Evolutionary conservation across 495 filamentous ascomycete genomes (phyloP), one percentile per base, ranked within the genome.

Genomic region (Neurospora sp.): DNA sequence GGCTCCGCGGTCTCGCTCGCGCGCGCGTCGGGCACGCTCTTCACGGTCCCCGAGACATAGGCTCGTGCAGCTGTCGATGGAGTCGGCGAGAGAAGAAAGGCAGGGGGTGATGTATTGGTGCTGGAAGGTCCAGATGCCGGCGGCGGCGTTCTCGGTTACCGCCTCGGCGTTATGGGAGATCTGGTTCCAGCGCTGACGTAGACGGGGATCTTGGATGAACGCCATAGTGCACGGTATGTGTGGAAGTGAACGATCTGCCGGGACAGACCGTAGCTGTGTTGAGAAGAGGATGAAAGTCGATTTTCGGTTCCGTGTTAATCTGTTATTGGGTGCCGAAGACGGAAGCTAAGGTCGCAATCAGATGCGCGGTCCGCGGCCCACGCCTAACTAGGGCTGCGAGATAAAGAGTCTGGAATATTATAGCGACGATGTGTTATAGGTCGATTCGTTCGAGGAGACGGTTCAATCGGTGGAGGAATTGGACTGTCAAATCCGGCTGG

Each of bases 141-240:
- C 93, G 74, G 95, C 94, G 72, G 96, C 94, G 46, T 90, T 91
- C 79, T 97, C 94, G 72, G 97, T 97, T 27, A 93, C 96, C 20
- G 92, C 88, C 81, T 98, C 96, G 82, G 97, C 88, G 75, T 93
- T 97, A 76, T 96, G 92, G 46, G 93, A 93, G 78, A 99, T 89
- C 76, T 94, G 92, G 77, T 98, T 97, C 87, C 97, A 91, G 78
- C 91, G 92, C 79, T 97, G 94, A 46, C 94, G 93, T 81, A 97
- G 90, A 77, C 96, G 94, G 75, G 96, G 96, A 81, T 98, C 96
- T 82, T 90, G 90, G 79, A 92, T 89, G 80, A 89, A 86, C 39
- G 86, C 82, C 84, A 87, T 87, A 72, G 42, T 70, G 41, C 5
- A 69, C 6, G 20, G 5, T 70, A 27, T 27, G 27, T 18, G 54